Evolutionary conservation across 2,329 filamentous ascomycete genomes (phyloP).

Genomic region (Exophiala mesophila): DNA sequence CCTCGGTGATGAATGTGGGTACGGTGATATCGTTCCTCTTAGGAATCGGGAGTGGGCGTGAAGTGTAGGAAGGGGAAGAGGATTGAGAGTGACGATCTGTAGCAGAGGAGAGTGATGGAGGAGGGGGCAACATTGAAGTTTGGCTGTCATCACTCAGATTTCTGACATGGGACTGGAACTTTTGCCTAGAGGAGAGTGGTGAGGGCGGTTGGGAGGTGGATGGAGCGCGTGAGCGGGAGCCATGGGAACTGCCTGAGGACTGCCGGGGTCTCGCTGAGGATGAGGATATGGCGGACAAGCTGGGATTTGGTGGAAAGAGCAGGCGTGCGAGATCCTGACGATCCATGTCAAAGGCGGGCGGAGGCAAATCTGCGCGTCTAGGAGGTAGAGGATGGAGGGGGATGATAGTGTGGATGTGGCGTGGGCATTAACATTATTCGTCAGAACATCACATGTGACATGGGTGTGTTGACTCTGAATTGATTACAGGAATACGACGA

Average conservation of each 20-base stretch:
- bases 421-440: too few species aligned
- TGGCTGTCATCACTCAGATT: conserved; percentile 11
- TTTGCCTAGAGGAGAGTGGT: conserved; percentile 18
- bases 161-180: conserved; percentile 21
- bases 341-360: neutral
- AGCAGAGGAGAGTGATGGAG: too few species aligned
- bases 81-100: too few species aligned
- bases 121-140: too few species aligned
- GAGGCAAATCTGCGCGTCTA: too few species aligned
- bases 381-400: too few species aligned
- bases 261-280: too few species aligned
- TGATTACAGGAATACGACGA: too few species aligned
- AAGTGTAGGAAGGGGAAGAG: conserved; percentile 5
- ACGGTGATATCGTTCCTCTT: conserved; percentile 2
- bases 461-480: too few species aligned
- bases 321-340: neutral
- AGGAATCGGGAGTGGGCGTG: conserved; percentile 4
- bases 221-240: neutral
- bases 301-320: neutral
- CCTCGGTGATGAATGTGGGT: conserved; percentile 19
- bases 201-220: neutral
- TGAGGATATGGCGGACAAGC: conserved; percentile 3
- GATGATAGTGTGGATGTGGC: too few species aligned
- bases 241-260: too few species aligned
- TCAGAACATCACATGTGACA: too few species aligned